phyloP scores from a whole-genome alignment of 2,329 filamentous ascomycete species.

The Dothidotthia symphoricarpi region DNA sequence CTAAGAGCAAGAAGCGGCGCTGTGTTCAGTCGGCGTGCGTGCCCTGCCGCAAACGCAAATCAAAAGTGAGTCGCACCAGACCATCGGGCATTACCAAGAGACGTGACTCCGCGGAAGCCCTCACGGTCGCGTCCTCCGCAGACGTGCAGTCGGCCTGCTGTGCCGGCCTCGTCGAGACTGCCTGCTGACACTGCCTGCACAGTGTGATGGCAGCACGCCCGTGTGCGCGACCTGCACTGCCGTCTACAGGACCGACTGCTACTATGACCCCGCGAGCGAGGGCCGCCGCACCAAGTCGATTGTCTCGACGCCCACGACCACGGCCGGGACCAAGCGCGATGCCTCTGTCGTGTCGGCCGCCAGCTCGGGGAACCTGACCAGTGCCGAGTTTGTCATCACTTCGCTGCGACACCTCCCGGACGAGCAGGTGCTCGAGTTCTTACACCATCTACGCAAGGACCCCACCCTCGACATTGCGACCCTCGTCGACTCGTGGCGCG shows the following conservation, averaged over 20 bases:
- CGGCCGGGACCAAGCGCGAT: conserved; percentile 32
- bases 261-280: conserved; percentile 52
- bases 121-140: conserved; percentile 1
- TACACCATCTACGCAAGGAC: conserved; percentile 46
- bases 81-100: not conserved
- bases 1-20: conserved; percentile 34
- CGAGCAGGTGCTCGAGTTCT: conserved; percentile 43
- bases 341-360: conserved; percentile 16
- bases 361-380: conserved; percentile 12
- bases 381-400: conserved; percentile 43
- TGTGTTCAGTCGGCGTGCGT: conserved; percentile 47
- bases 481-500: conserved; percentile 44
- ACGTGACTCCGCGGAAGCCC: conserved; percentile 22
- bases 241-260: conserved; percentile 52
- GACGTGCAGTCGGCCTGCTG: conserved; percentile 1
- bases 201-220: conserved; percentile 53
- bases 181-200: conserved; percentile 15
- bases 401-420: conserved; percentile 48
- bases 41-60: conserved; percentile 53
- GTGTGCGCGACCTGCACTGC: conserved; percentile 52
- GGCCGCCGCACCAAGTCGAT: conserved; percentile 44
- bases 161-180: conserved; percentile 1
- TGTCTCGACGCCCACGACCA: conserved; percentile 23
- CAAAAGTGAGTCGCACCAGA: conserved; percentile 41
- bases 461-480: conserved; percentile 41